Base-by-base conservation (phyloP, 2,329 filamentous ascomycete species). In the Aspergillus neoniger region DNA sequence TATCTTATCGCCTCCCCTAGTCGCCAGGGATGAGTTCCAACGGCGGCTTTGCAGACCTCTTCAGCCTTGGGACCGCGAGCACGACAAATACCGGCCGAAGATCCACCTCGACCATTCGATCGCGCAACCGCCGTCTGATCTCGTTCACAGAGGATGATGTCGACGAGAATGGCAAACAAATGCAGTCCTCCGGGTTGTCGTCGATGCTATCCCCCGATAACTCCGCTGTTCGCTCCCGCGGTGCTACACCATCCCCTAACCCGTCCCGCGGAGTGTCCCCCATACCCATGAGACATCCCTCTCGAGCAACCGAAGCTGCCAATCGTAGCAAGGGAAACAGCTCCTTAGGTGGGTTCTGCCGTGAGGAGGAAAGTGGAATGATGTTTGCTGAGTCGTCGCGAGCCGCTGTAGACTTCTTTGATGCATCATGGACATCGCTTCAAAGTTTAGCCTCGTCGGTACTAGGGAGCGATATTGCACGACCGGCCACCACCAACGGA, bases 381-480 rank as follows among this genome's bases (percentile, higher is more conserved):
- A 70, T 56, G 8, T 63, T 71, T 30, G 57, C 69, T 25, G 65
- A 71, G 9, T 68, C 69, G 41, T 70, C 69, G 38, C 66, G 65
- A 43, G 64, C 67, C 49, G 67, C 72, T 21, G 61, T 73, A 50
- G 74, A 76, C 65, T 73, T 81, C 55, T 72, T 80, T 64, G 79
- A 80, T 59, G 76, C 77, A 25, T 76, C 78, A 4, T 82, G 80
- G 80, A 78, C 79, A n/a, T 81, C 80, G 15, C 68, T 82, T 50
- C 79, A 81, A 65, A 79, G 74, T 39, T 64, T 82, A 47, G 80
- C 80, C n/a, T 81, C 80, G 3, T 78, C 77, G n/a, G 71, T 82
- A 28, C 58, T 81, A 43, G 79, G 79, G n/a, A 77, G 72, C 52
- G 77, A 80, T 60, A 67, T 65, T 30, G 67, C 71, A 39, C 65